Evolutionary conservation across 2,329 filamentous ascomycete species (phyloP), one percentile per base, ranked within the genome.

Genomic region (Mariannaea sp.): DNA sequence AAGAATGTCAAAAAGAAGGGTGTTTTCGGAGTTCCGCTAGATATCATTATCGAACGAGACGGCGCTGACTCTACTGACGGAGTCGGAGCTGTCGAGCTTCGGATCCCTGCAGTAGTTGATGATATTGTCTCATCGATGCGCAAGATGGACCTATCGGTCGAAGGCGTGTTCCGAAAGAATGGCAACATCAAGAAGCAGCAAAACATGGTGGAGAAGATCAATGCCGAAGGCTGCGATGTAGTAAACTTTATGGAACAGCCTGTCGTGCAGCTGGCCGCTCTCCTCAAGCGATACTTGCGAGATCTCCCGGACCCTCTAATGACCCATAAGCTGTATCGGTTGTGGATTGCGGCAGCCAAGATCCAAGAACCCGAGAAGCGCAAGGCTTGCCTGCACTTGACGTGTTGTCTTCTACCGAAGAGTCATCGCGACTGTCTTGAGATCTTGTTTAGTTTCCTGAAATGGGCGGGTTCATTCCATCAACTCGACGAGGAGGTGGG

Each of bases 91-190:
- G 93, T 92, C 14, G 88, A 91, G 12, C 80, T 99, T 51, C 88
- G 91, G 47, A 90, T 99, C 35, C 94, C 94, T 3, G 89, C 91
- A n/a, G 80, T 99, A 46, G 83, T 99, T n/a, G 93, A 97, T 67
- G 93, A 97, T 69, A 87, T 93, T 42, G 88, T 99, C 30, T 89
- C 90, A 4, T 92, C 92, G 10, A 96, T 99, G 90, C 87, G 92
- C 65, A 94, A 93, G 73, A 97, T 99, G 91, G 94, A 99, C 71
- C 92, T 99, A 77, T 97, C 93, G 2, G 91, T 99, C 1, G 94
- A 99, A 73, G 94, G 94, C 65, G 92, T 99, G 17, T 99, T 99
- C 83, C 87, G 94, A 64, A 99, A 99, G 81, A 99, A 97, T 67
- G 94, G 94, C 65, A 99, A 97, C 72, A 97, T 99, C 76, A 93